Base-by-base conservation (phyloP, 345 rosid genomes). In the Citrus unshiu region DNA sequence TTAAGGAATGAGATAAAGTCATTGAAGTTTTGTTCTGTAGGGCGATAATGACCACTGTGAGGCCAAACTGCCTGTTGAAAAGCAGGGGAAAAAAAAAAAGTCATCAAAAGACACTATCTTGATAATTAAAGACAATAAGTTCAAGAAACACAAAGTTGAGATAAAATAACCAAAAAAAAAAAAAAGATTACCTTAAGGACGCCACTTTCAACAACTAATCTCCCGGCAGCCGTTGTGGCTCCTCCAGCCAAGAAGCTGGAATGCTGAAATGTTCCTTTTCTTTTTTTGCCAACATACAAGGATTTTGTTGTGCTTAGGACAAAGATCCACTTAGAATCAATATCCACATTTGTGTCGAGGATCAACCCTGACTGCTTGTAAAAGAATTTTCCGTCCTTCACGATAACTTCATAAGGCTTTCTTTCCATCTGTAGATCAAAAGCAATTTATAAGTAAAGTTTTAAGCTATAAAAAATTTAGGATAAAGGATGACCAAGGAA, bases 181-280 rank as follows among this genome's bases (percentile, higher is more conserved):
- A 29, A 49, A 3, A 21, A 72, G 69, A 29, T 6, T 24, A 91
- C 93, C 93, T 91, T 91, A 30, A 95, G 91, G 61, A 69, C 75
- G 16, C 98, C 98, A 51, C 76, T 24, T 80, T 95, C 91, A 30
- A 81, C 86, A 58, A 92, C 83, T 78, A 95, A 76, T 85, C 97
- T 85, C 30, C 98, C 98, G 5, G 98, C 97, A 39, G 98, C 93
- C 39, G 79, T 82, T 59, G 97, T 84, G 51, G 91, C 98, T 77
- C 98, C 98, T 74, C 98, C 98, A 73, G 98, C 97, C 80, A 95
- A 87, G 86, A 93, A 95, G 85, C 98, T 95, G 24, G 98, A 95
- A 79, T 95, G 98, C 80, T 93, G 98, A 82, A 95, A 95, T 6
- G 81, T 77, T 19, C 98, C 98, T 82, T 91, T 95, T 85, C 82